phyloP scores from a whole-genome alignment of 148 eudicot genomes.

The Gaultheria prostrata region DNA sequence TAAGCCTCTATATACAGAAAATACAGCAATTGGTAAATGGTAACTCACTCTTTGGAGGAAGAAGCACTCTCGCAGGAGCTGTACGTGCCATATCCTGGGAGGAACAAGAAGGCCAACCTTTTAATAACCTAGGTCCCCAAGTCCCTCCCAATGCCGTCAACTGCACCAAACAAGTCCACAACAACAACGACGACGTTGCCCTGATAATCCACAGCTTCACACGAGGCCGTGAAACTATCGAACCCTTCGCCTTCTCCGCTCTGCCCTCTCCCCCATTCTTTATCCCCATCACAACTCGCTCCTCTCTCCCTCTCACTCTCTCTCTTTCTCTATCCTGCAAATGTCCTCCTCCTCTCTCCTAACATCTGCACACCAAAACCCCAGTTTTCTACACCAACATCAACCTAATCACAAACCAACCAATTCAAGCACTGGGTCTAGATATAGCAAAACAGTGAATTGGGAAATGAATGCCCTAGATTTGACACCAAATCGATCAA shows the following conservation, averaged over 20 bases:
- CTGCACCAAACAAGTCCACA: constrained; percentile 83
- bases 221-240: constrained; percentile 18
- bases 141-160: constrained; percentile 62
- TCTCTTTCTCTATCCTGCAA: constrained; percentile 35
- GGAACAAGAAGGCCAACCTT: constrained; percentile 80
- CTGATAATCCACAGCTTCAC: constrained; percentile 78
- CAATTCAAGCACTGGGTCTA: not conserved
- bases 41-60: constrained; percentile 90
- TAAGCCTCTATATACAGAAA: not conserved
- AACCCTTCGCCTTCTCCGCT: constrained; percentile 20
- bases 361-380: constrained; percentile 2
- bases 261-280: constrained; percentile 18
- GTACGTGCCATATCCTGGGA: constrained; percentile 37
- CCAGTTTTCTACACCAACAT: not conserved
- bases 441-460: not conserved
- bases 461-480: not conserved
- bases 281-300: constrained; percentile 39
- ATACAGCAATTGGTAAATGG: constrained; percentile 29
- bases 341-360: constrained; percentile 25
- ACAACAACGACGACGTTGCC: constrained; percentile 55
- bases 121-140: constrained; percentile 81
- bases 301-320: constrained; percentile 30
- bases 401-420: not conserved
- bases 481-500: not conserved
- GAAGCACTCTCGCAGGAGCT: constrained; percentile 51